A percentile compares a stretch with the other conserved stretches of the same genome.
phyloP scores from a whole-genome alignment of 345 rosid genomes.

The Citrus hindsii region DNA sequence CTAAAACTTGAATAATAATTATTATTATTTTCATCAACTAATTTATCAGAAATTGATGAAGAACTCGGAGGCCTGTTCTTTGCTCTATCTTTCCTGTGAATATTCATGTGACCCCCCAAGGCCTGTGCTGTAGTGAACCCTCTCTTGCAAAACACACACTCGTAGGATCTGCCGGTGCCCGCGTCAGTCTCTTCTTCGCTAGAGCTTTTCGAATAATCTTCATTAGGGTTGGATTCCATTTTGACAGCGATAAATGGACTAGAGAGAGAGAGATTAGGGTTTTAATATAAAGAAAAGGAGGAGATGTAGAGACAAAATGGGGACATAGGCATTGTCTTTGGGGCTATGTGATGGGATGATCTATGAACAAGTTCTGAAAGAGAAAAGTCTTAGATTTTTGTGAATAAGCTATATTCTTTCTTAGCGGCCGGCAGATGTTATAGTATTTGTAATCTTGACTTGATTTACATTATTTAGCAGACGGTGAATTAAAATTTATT shows the following conservation, averaged over 20 bases:
- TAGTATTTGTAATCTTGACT: no score
- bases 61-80: constrained; percentile 35
- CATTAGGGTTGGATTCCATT: constrained; percentile 33
- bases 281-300: constrained; percentile 10
- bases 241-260: background rate
- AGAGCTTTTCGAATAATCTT: constrained; percentile 34
- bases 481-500: background rate
- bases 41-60: constrained; percentile 18
- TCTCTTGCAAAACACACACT: constrained; percentile 80
- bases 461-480: background rate
- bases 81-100: constrained; percentile 81
- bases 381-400: constrained; percentile 29
- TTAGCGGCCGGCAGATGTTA: constrained; percentile 31
- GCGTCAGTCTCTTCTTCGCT: constrained; percentile 19
- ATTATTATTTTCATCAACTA: background rate
- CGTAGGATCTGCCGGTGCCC: constrained; percentile 47
- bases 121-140: constrained; percentile 97
- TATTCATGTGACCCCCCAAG: constrained; percentile 93
- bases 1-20: constrained; percentile 7
- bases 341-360: background rate
- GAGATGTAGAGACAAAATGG: constrained; percentile 23
- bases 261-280: constrained; percentile 5
- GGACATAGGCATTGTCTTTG: constrained; percentile 23
- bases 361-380: constrained; percentile 1
- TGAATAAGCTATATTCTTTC: background rate